Percentiles rank a stretch among this genome's conserved stretches.
Evolutionary conservation across 176 grass and related monocot genomes (phyloP).

Genomic region (Musa itinerans): DNA sequence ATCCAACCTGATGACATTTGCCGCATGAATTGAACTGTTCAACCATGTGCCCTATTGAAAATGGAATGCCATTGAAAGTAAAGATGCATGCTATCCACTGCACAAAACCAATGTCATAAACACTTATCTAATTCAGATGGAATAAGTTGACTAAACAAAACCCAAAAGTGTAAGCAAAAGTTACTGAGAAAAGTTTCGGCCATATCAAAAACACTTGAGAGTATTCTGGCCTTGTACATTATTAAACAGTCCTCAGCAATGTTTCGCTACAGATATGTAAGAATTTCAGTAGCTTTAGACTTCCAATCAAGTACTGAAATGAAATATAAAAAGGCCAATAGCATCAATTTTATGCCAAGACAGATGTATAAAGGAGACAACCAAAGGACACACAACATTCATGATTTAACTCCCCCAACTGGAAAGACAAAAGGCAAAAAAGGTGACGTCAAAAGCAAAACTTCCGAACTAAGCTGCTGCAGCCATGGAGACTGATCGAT

Average conservation of each 20-base stretch:
- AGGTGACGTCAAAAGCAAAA: background rate
- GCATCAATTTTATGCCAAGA: background rate
- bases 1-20: background rate
- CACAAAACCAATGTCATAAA: background rate
- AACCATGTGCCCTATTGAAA: background rate
- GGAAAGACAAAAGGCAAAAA: background rate
- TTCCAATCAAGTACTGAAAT: background rate
- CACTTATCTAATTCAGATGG: background rate
- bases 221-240: background rate
- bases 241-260: background rate
- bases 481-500: constrained; percentile 62
- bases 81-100: background rate
- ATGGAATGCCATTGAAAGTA: background rate
- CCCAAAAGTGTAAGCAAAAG: background rate
- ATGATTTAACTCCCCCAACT: background rate
- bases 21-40: background rate
- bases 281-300: background rate
- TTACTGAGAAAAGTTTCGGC: background rate
- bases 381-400: background rate
- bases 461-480: constrained; percentile 44
- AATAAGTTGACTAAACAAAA: background rate
- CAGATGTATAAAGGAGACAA: background rate
- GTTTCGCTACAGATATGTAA: background rate
- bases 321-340: background rate
- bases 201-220: background rate